phyloP scores from a whole-genome alignment of 2,329 filamentous ascomycete species.

The Aureobasidium sp. region DNA sequence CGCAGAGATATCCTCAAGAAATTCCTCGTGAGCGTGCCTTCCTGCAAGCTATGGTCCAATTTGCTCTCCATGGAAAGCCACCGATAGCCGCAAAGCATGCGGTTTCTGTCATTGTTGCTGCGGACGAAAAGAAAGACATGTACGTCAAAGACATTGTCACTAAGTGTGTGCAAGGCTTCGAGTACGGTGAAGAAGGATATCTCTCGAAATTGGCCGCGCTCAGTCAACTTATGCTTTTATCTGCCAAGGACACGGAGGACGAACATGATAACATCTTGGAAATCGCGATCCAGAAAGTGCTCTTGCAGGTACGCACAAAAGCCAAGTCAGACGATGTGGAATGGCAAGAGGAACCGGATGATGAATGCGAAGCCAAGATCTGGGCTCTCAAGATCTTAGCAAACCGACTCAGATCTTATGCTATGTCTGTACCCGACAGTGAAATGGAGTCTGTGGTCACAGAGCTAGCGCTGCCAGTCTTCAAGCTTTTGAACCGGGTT shows the following conservation, averaged over 20 bases:
- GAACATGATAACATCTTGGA: conserved; percentile 69
- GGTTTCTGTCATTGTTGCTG: conserved; percentile 77
- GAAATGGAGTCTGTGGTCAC: conserved; percentile 40
- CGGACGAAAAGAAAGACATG: conserved; percentile 69
- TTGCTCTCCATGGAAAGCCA: conserved; percentile 73
- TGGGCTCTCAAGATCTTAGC: conserved; percentile 78
- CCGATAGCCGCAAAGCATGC: conserved; percentile 86
- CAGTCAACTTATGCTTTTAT: conserved; percentile 67
- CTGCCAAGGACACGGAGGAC: conserved; percentile 63
- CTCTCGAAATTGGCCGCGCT: conserved; percentile 63
- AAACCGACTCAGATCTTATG: conserved; percentile 65
- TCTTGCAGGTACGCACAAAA: conserved; percentile 53
- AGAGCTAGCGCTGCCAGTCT: conserved; percentile 55
- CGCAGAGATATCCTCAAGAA: conserved; percentile 74
- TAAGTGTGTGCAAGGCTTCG: conserved; percentile 64
- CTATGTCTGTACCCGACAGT: conserved; percentile 16
- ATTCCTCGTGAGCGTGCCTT: conserved; percentile 76
- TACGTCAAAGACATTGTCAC: conserved; percentile 76
- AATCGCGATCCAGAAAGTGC: conserved; percentile 64
- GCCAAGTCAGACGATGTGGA: conserved; percentile 38
- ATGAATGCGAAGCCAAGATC: conserved; percentile 75
- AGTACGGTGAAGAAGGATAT: conserved; percentile 64
- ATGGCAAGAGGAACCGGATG: conserved; percentile 54
- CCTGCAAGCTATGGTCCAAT: conserved; percentile 68
- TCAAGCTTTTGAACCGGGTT: conserved; percentile 69